Evolutionary conservation across 805 yeast species (phyloP), one percentile per base, ranked within the genome.

Genomic region (Wickerhamiella australiensis): DNA sequence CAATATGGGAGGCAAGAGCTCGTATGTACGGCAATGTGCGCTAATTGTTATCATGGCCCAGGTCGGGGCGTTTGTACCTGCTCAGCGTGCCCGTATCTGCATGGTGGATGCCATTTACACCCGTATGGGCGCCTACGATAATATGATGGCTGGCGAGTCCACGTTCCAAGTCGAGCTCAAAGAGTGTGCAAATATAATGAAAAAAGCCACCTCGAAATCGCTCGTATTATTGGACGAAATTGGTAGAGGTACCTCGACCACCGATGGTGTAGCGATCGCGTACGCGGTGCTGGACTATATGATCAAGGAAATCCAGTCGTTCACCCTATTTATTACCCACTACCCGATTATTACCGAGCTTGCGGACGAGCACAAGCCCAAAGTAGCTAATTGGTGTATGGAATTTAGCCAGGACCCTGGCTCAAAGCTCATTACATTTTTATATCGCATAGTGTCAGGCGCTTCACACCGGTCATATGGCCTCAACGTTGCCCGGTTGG

Each of bases 1-100:
- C 0, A 84, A 84, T 55, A 82, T 84, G 87, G 94, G 94, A 5
- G 94, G 94, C 2, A 85, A 85, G 61, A 80, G 88, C 8, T 78
- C 86, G 0, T 79, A 78, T 59, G 85, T 82, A 12, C 73, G 84
- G 45, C 86, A 82, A 53, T 72, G 82, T n/a, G 94, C 92, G 0
- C 63, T 85, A 11, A 67, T 76, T 11, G 79, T 76, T 5, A 75
- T 85, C 5, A 74, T 85, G 81, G 77, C 82, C 1, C 95, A 85
- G 61, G 70, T 83, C 2, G 95, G 95, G 0, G 74, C 83, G 54
- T 82, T 68, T 59, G 73, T 85, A 2, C 92, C 94, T 1, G 86
- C 90, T 17, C 66, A 70, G 2, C 54, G 59, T 1, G 84, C 84
- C 1, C 64, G 66, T 4, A 55, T 85, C 27, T 84, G 94, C 1